These are phyloP conservation scores for Termitomyces eurrhizus DNA, from an alignment of 768 basidiomycete genomes.

Conservation along the genomic window DNA sequence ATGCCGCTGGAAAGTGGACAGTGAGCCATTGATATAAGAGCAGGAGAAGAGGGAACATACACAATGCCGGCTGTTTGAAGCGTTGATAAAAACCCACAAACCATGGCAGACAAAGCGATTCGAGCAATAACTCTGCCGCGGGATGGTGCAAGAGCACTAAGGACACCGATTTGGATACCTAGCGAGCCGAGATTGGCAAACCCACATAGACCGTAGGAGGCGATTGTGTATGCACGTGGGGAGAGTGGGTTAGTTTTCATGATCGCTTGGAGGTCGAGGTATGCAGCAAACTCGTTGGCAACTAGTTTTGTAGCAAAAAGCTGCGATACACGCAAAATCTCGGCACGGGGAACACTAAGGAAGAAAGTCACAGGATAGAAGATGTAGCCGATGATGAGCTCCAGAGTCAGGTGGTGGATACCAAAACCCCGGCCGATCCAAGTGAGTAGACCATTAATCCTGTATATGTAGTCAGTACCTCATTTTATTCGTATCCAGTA, in stretches of 20 bases:
- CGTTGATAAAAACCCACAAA: constrained; percentile 32
- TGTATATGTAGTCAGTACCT: neutral
- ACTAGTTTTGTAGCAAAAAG: constrained; percentile 85
- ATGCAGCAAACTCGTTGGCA: constrained; percentile 85
- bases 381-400: constrained; percentile 82
- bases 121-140: constrained; percentile 68
- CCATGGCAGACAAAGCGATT: constrained; percentile 52
- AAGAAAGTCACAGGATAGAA: constrained; percentile 88
- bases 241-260: constrained; percentile 53
- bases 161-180: constrained; percentile 71
- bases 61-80: constrained; percentile 30
- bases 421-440: constrained; percentile 89
- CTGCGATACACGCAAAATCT: constrained; percentile 77
- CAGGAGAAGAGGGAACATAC: constrained; percentile 11
- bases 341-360: constrained; percentile 71
- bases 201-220: constrained; percentile 85
- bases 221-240: constrained; percentile 74
- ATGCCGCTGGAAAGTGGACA: constrained; percentile 16
- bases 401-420: constrained; percentile 75
- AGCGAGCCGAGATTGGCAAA: constrained; percentile 86
- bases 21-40: constrained; percentile 14
- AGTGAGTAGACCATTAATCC: constrained; percentile 78
- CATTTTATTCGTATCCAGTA: neutral
- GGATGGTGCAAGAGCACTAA: constrained; percentile 43
- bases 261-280: constrained; percentile 53